Evolutionary conservation across 2,329 filamentous ascomycete genomes (phyloP).

Genomic region (Rasamsonia emersonii): DNA sequence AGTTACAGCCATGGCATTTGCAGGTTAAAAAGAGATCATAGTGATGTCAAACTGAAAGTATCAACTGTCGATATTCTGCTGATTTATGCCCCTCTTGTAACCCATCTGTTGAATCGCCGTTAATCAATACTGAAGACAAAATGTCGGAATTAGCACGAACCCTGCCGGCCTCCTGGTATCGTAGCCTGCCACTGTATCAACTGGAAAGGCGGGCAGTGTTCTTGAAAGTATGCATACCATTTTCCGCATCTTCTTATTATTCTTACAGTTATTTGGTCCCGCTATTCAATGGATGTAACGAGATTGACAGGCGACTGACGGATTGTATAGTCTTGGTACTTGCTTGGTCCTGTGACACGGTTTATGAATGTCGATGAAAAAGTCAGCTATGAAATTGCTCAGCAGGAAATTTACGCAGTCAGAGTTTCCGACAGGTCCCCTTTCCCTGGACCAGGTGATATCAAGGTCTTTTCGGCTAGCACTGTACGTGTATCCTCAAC

Average conservation of each 20-base stretch:
- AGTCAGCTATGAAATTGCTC: constrained; percentile 44
- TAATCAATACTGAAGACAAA: constrained; percentile 4
- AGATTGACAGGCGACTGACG: constrained; percentile 7
- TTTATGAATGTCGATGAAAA: constrained; percentile 35
- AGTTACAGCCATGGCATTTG: too few species aligned
- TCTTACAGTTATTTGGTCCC: too few species aligned
- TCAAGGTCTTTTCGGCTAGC: constrained; percentile 30
- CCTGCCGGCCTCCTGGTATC: constrained; percentile 47
- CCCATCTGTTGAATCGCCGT: too few species aligned
- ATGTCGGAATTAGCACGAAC: constrained; percentile 32
- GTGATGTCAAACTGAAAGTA: too few species aligned
- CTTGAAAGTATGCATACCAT: constrained; percentile 29
- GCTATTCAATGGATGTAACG: too few species aligned
- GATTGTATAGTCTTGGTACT: constrained; percentile 40
- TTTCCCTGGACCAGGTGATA: constrained; percentile 24
- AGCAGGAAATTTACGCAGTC: constrained; percentile 33
- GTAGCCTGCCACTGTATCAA: constrained; percentile 40
- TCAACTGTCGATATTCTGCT: too few species aligned
- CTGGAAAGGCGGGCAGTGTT: constrained; percentile 44
- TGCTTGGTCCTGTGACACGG: constrained; percentile 44
- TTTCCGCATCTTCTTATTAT: too few species aligned
- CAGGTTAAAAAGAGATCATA: too few species aligned
- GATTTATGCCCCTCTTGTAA: too few species aligned
- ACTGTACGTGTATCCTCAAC: constrained; percentile 19
- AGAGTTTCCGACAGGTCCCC: constrained; percentile 23